phyloP scores from a whole-genome alignment of 305 asterid genomes.

The Rubia peregrina region DNA sequence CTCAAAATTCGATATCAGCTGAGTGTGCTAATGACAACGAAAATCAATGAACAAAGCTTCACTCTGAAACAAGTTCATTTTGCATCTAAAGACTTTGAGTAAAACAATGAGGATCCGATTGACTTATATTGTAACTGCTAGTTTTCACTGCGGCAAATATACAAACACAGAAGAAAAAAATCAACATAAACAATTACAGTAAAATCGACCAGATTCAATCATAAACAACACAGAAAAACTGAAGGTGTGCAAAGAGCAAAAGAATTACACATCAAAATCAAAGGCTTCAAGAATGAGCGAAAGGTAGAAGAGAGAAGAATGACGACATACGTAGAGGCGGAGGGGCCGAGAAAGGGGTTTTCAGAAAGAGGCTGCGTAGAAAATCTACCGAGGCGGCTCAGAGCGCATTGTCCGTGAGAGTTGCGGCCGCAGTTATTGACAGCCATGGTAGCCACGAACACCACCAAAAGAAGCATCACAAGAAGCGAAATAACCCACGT shows the following conservation, averaged over 20 bases:
- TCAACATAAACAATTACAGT: neutral
- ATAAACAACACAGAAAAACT: neutral
- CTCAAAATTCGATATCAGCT: neutral
- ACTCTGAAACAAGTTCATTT: neutral
- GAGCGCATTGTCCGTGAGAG: constrained; percentile 55
- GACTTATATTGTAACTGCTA: neutral
- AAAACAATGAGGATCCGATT: neutral
- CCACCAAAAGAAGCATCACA: constrained; percentile 61
- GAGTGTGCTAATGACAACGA: too few species aligned
- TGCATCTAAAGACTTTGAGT: too few species aligned
- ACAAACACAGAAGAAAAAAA: neutral
- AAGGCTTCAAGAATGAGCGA: neutral
- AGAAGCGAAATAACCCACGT: constrained; percentile 71
- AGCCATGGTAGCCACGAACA: constrained; percentile 58
- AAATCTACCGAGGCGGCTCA: constrained; percentile 52
- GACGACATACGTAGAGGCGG: constrained; percentile 67
- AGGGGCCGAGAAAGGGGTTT: constrained; percentile 85
- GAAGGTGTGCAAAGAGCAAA: neutral
- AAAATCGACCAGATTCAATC: neutral
- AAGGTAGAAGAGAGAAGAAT: neutral
- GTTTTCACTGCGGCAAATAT: neutral
- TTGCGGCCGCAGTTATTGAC: constrained; percentile 68
- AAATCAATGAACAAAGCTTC: neutral
- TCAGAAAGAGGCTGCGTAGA: constrained; percentile 82
- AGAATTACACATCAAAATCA: neutral